These are phyloP conservation scores for Saccharomycopsis oosterbeekiorum DNA, from an alignment of 805 yeast species.

Conservation along the genomic window DNA sequence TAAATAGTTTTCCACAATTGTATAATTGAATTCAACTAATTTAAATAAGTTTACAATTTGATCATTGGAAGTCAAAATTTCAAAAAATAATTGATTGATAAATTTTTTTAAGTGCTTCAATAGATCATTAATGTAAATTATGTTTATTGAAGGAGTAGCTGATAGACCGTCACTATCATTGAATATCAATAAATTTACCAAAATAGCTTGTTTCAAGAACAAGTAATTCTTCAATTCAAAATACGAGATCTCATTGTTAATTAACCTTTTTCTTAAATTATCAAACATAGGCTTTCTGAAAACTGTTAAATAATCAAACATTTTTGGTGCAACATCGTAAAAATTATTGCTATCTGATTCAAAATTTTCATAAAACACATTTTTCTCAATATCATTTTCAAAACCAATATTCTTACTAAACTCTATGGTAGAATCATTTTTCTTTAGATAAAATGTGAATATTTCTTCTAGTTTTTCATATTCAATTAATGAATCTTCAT, in stretches of 20 bases:
- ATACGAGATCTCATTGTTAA: constrained; percentile 8
- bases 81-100: constrained; percentile 30
- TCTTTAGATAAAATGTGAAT: constrained; percentile 21
- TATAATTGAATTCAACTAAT: constrained; percentile 33
- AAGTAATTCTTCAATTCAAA: constrained; percentile 27
- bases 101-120: constrained; percentile 28
- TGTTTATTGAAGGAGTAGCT: constrained; percentile 32
- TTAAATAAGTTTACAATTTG: constrained; percentile 21
- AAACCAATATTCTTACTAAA: constrained; percentile 14
- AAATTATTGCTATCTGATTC: constrained; percentile 8
- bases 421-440: constrained; percentile 3
- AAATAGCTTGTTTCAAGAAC: constrained; percentile 29
- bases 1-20: constrained; percentile 32
- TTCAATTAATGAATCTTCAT: constrained; percentile 48
- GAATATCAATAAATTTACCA: constrained; percentile 27
- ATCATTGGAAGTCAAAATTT: constrained; percentile 16
- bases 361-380: constrained; percentile 16
- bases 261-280: constrained; percentile 6
- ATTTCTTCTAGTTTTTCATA: constrained; percentile 37
- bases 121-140: constrained; percentile 32
- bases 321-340: constrained; percentile 12
- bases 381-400: constrained; percentile 8
- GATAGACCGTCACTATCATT: constrained; percentile 26
- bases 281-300: constrained; percentile 13
- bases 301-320: constrained; percentile 10